These are phyloP conservation scores for Lactarius tabidus DNA, from an alignment of 768 basidiomycete species.

Conservation along the genomic window DNA sequence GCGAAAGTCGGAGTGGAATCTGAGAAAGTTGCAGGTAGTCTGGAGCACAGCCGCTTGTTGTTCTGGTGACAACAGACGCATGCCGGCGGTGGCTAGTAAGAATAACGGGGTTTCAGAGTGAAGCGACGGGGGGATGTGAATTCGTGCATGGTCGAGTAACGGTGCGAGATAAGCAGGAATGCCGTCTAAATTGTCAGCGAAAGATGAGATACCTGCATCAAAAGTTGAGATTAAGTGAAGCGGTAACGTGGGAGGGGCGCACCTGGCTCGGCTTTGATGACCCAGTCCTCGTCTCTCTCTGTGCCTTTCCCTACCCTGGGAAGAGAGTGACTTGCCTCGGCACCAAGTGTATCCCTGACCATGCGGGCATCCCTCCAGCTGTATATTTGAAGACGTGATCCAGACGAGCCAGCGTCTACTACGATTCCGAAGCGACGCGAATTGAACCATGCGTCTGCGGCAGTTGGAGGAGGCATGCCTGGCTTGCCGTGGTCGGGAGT, in stretches of 20 bases:
- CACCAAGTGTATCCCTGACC: conserved; percentile 49
- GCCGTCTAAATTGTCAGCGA: conserved; percentile 61
- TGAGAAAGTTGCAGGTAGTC: conserved; percentile 73
- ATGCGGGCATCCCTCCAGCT: conserved; percentile 86
- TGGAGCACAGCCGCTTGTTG: conserved; percentile 71
- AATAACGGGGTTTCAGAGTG: conserved; percentile 86
- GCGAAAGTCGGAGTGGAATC: conserved; percentile 70
- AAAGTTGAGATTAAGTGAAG: neutral
- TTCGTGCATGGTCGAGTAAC: conserved; percentile 74
- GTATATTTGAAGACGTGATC: conserved; percentile 94
- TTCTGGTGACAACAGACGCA: conserved; percentile 75
- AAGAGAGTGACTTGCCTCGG: conserved; percentile 49
- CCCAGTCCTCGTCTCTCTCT: conserved; percentile 75
- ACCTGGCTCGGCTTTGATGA: conserved; percentile 93
- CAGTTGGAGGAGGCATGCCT: conserved; percentile 71
- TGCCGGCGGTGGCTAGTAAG: conserved; percentile 93
- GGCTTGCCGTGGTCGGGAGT: conserved; percentile 4
- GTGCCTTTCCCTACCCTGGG: conserved; percentile 94
- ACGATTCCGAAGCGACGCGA: conserved; percentile 88
- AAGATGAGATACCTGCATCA: conserved; percentile 76
- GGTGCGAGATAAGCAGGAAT: conserved; percentile 79
- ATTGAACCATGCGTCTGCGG: conserved; percentile 67
- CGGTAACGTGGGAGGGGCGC: conserved; percentile 31
- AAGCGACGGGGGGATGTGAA: conserved; percentile 82
- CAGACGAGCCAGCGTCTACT: conserved; percentile 98